Evolutionary conservation across 2,329 filamentous ascomycete genomes (phyloP).

Genomic region (Colletotrichum phormii): DNA sequence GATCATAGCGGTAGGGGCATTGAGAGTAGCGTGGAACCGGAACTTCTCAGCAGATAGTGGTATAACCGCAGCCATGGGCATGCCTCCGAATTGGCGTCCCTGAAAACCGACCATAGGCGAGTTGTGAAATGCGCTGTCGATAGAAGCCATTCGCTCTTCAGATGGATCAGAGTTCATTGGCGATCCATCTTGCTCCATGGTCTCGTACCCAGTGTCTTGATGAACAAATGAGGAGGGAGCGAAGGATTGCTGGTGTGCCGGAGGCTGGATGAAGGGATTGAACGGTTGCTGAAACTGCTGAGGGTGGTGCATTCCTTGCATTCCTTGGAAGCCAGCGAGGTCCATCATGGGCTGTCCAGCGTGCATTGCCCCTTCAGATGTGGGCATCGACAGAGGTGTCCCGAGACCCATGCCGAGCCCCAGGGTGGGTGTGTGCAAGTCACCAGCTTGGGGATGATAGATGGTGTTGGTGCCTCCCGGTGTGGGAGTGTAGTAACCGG

Average conservation of each 20-base stretch:
- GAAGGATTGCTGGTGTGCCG: constrained; percentile 70
- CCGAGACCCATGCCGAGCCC: constrained; percentile 80
- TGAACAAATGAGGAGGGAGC: constrained; percentile 85
- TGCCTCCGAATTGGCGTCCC: constrained; percentile 58
- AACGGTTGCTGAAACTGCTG: constrained; percentile 73
- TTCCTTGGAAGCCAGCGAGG: constrained; percentile 68
- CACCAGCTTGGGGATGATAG: constrained; percentile 86
- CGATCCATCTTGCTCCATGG: constrained; percentile 80
- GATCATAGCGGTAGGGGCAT: constrained; percentile 96
- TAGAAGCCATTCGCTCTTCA: constrained; percentile 63
- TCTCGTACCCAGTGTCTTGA: constrained; percentile 83
- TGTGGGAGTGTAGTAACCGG: constrained; percentile 89
- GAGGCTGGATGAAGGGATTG: constrained; percentile 76
- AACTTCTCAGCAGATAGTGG: constrained; percentile 77
- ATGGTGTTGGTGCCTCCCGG: constrained; percentile 83
- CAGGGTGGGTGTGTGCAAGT: constrained; percentile 86
- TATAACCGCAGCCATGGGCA: constrained; percentile 58
- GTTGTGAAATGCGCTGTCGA: constrained; percentile 71
- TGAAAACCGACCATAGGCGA: constrained; percentile 71
- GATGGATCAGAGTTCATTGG: constrained; percentile 69
- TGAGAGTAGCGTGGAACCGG: constrained; percentile 89
- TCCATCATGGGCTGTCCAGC: constrained; percentile 70
- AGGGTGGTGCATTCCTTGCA: constrained; percentile 63
- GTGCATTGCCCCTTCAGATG: constrained; percentile 74
- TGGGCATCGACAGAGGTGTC: constrained; percentile 84